Evolutionary conservation across 306 rosid species (phyloP).

Genomic region (Lathyrus aphaca): DNA sequence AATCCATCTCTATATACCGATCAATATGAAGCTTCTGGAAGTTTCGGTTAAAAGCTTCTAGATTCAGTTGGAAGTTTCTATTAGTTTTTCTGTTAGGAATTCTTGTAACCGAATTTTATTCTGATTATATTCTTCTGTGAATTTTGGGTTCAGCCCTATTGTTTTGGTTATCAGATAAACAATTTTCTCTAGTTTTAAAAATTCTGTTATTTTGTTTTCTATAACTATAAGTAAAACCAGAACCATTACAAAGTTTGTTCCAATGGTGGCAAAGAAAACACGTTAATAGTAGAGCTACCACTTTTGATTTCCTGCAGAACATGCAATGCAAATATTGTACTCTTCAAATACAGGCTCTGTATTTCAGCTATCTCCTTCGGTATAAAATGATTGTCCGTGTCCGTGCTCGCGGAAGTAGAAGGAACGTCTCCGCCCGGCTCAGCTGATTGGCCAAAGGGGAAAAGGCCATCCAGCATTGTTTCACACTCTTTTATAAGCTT

Average conservation of each 20-base stretch:
- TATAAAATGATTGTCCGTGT: slow-evolving; percentile 30
- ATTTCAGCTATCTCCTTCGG: slow-evolving; percentile 57
- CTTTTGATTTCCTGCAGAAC: slow-evolving; percentile 80
- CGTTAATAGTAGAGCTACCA: slow-evolving; percentile 76
- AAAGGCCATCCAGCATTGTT: slow-evolving; percentile 69
- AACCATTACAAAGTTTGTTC: slow-evolving; percentile 67
- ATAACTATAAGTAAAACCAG: too few species aligned
- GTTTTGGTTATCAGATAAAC: too few species aligned
- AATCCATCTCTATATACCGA: too few species aligned
- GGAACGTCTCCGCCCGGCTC: slow-evolving; percentile 39
- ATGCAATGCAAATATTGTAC: slow-evolving; percentile 72
- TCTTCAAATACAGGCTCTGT: slow-evolving; percentile 73
- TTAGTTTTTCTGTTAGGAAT: too few species aligned
- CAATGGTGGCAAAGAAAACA: slow-evolving; percentile 82
- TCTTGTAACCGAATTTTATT: too few species aligned
- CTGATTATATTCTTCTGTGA: too few species aligned
- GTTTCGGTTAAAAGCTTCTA: too few species aligned
- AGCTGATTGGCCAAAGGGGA: slow-evolving; percentile 45
- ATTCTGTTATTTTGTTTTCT: too few species aligned
- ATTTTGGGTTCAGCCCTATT: too few species aligned
- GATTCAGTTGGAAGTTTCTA: too few species aligned
- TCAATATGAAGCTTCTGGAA: too few species aligned
- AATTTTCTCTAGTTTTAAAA: too few species aligned
- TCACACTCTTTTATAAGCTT: slow-evolving; percentile 93
- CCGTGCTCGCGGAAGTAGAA: slow-evolving; percentile 52